Evolutionary conservation across 371 early-diverging fungal genomes (phyloP).

Genomic region (Syncephalastrum contaminatum): DNA sequence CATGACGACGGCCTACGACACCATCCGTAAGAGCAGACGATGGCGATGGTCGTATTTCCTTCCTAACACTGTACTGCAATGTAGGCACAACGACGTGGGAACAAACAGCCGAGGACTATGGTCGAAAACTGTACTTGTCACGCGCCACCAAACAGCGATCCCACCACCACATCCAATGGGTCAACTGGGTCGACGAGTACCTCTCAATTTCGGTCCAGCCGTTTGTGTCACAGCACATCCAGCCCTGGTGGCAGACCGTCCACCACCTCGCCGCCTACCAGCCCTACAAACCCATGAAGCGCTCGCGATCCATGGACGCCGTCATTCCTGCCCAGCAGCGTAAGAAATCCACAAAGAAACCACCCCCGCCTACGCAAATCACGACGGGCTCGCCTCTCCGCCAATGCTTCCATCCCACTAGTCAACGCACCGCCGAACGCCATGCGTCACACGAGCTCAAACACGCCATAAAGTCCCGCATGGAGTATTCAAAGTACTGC

Average conservation of each 20-base stretch:
- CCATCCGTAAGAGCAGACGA: background rate
- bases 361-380: background rate
- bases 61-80: background rate
- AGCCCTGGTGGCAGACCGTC: background rate
- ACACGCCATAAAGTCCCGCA: conserved; percentile 37
- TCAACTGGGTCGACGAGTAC: too few species aligned
- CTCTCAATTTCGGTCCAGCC: too few species aligned
- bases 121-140: too few species aligned
- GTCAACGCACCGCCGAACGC: conserved; percentile 30
- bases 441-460: conserved; percentile 16
- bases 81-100: too few species aligned
- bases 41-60: background rate
- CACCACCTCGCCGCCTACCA: conserved; percentile 2
- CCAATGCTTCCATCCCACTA: conserved; percentile 10
- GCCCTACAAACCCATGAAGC: background rate
- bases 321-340: too few species aligned
- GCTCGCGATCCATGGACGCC: background rate
- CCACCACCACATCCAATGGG: too few species aligned
- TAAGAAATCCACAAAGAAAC: conserved; percentile 2
- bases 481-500: conserved; percentile 41
- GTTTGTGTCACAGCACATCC: too few species aligned
- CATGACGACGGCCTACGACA: background rate
- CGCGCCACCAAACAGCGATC: too few species aligned
- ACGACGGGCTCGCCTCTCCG: conserved; percentile 10
- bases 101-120: too few species aligned